phyloP scores from a whole-genome alignment of 257 asterid genomes.

The Rubia yunnanensis region DNA sequence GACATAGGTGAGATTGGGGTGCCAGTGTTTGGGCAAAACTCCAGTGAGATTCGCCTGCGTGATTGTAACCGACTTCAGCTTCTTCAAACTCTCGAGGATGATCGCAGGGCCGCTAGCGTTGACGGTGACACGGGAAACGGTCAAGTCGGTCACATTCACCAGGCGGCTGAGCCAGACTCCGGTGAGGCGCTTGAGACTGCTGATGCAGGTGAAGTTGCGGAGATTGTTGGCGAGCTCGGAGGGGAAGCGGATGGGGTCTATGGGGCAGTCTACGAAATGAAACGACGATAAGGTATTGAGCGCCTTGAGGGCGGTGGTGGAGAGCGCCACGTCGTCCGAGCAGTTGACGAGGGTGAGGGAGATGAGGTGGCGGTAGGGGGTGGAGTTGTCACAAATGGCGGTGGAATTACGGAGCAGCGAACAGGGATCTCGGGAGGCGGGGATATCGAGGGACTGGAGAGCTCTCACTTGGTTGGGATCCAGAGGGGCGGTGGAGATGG shows the following conservation, averaged over 20 bases:
- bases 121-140: conserved; percentile 43
- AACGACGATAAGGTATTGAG: conserved; percentile 64
- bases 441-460: conserved; percentile 66
- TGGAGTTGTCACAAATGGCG: conserved; percentile 55
- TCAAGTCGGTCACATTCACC: conserved; percentile 42
- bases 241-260: conserved; percentile 60
- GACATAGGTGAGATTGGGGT: conserved; percentile 46
- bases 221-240: conserved; percentile 51
- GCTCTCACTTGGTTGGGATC: conserved; percentile 80
- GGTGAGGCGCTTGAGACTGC: conserved; percentile 60
- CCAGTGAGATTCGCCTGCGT: conserved; percentile 66
- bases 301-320: conserved; percentile 59
- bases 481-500: conserved; percentile 46
- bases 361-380: conserved; percentile 74
- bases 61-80: conserved; percentile 41
- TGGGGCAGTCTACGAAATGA: conserved; percentile 63
- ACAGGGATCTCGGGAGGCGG: conserved; percentile 66
- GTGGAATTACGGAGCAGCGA: conserved; percentile 39
- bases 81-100: conserved; percentile 39
- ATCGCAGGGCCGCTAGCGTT: conserved; percentile 59
- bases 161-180: conserved; percentile 66
- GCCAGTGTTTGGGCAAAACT: conserved; percentile 59
- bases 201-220: conserved; percentile 55
- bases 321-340: conserved; percentile 61
- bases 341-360: conserved; percentile 76